These are phyloP conservation scores for Tulasnella calospora DNA, from an alignment of 768 basidiomycete species.

Conservation along the genomic window DNA sequence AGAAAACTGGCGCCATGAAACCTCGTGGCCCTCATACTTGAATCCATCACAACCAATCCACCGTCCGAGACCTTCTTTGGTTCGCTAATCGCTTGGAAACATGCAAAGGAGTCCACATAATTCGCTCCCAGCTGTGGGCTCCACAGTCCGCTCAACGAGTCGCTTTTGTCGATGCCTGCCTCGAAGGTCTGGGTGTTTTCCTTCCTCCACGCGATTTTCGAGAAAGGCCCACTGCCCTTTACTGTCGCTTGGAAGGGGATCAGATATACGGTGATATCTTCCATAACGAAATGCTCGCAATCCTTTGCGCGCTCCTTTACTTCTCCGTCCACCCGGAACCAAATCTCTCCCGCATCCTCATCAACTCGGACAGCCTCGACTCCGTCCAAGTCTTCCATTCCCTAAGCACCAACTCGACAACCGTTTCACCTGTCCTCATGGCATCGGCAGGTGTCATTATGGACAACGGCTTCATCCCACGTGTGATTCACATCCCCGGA, in stretches of 20 bases:
- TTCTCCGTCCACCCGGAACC: background rate
- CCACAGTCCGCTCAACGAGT: background rate
- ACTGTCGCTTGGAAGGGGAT: slow-evolving; percentile 28
- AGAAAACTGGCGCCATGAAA: background rate
- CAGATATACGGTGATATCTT: slow-evolving; percentile 25
- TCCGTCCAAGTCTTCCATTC: slow-evolving; percentile 38
- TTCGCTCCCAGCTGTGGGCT: background rate
- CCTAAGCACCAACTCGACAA: slow-evolving; percentile 28
- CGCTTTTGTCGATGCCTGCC: background rate
- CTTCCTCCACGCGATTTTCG: background rate
- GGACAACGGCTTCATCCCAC: slow-evolving; percentile 23
- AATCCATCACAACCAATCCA: background rate
- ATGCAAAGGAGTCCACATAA: background rate
- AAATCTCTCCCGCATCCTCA: slow-evolving; percentile 25
- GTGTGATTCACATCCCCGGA: slow-evolving; percentile 33
- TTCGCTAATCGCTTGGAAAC: background rate
- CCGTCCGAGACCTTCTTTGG: background rate
- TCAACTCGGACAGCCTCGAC: slow-evolving; percentile 37
- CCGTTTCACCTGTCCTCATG: slow-evolving; percentile 34
- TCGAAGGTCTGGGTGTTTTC: background rate
- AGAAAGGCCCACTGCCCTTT: background rate
- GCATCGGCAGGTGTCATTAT: slow-evolving; percentile 30
- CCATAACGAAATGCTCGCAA: background rate
- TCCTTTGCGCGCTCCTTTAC: background rate
- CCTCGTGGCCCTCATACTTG: background rate